These are phyloP conservation scores for Tieghemostelium lacteum DNA, from an alignment of 78 protist species.

Conservation along the genomic window DNA sequence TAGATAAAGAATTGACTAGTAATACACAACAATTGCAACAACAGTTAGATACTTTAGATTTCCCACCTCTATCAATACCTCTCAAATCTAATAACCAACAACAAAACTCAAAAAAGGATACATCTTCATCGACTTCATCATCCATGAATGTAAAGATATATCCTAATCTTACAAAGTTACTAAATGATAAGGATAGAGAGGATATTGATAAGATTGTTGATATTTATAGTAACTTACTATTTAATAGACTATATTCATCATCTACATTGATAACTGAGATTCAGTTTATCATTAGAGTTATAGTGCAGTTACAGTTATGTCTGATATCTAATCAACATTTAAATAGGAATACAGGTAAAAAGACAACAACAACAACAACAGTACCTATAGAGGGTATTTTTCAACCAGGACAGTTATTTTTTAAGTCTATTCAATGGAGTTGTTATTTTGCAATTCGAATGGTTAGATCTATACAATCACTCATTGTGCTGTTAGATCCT, in stretches of 20 bases:
- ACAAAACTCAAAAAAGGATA: too few species aligned
- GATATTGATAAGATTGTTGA: slow-evolving; percentile 2
- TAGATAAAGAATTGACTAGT: too few species aligned
- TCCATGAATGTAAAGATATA: too few species aligned
- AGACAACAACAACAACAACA: not conserved
- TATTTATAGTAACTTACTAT: slow-evolving; percentile 9
- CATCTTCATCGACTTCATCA: too few species aligned
- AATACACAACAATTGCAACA: too few species aligned
- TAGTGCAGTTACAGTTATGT: not conserved
- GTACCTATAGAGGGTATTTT: too few species aligned
- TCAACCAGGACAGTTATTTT: not conserved
- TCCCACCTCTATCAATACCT: too few species aligned
- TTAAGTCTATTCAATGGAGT: slow-evolving; percentile 7
- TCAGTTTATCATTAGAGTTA: slow-evolving; percentile 2
- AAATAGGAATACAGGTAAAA: not conserved
- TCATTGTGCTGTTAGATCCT: slow-evolving; percentile 17
- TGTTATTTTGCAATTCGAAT: not conserved
- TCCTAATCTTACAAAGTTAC: too few species aligned
- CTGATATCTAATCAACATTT: too few species aligned
- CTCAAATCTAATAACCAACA: too few species aligned
- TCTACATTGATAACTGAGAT: slow-evolving; percentile 16
- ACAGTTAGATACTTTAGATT: too few species aligned
- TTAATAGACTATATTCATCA: slow-evolving; percentile 22
- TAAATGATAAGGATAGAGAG: too few species aligned
- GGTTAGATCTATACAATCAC: slow-evolving; percentile 8